Evolutionary conservation across 106 monocot species (phyloP).

Genomic region (Xerophyta viscosa): DNA sequence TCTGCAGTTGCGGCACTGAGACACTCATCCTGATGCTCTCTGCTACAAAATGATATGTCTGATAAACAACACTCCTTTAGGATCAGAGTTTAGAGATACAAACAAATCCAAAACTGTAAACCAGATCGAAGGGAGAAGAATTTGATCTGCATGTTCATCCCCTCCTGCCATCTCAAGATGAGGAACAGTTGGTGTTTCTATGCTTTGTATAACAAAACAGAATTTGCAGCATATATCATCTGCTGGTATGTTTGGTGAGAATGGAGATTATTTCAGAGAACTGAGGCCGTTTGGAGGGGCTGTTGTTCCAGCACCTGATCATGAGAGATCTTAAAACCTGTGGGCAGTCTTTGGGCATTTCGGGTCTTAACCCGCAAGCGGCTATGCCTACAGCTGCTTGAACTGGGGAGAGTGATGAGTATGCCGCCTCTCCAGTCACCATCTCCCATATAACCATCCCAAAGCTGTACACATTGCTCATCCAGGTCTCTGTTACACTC

Average conservation of each 20-base stretch:
- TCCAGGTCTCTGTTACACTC: conserved; percentile 85
- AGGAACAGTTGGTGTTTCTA: neutral
- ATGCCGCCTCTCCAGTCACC: conserved; percentile 83
- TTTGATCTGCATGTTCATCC: too few relatives aligned
- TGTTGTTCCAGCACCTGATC: conserved; percentile 81
- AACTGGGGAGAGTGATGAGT: conserved; percentile 89
- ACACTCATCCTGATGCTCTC: too few relatives aligned
- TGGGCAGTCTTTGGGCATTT: conserved; percentile 82
- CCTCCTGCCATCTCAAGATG: too few relatives aligned
- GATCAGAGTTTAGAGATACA: too few relatives aligned
- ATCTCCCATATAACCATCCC: conserved; percentile 99
- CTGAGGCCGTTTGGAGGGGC: conserved; percentile 58
- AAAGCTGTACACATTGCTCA: conserved; percentile 98
- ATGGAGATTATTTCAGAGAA: conserved; percentile 69
- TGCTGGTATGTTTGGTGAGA: conserved; percentile 40
- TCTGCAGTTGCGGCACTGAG: too few relatives aligned
- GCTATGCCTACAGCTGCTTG: conserved; percentile 99
- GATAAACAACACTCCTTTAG: too few relatives aligned
- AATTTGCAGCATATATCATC: too few relatives aligned
- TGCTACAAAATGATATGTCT: too few relatives aligned
- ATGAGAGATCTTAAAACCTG: conserved; percentile 65
- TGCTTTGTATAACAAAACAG: too few relatives aligned
- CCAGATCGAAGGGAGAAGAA: too few relatives aligned
- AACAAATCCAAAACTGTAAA: too few relatives aligned
- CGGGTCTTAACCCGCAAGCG: conserved; percentile 79